These are phyloP conservation scores for Dryadomyces quercivorus DNA, from an alignment of 2,329 filamentous ascomycete genomes.

Conservation along the genomic window DNA sequence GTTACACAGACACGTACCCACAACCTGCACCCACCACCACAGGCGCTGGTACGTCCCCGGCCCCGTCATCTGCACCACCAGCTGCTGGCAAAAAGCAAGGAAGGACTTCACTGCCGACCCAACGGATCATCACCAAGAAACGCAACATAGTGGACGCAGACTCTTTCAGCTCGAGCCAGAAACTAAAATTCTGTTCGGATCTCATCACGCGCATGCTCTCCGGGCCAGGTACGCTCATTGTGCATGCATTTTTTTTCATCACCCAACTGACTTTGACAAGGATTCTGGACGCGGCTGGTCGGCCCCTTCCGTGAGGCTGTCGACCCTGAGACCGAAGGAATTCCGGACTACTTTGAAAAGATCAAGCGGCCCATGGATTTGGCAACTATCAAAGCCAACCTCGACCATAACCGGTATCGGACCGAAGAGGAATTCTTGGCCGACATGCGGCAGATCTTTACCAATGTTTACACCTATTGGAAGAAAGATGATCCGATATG, in stretches of 20 bases:
- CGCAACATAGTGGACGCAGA: slow-evolving; percentile 14
- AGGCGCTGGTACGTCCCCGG: background rate
- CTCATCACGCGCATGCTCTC: slow-evolving; percentile 48
- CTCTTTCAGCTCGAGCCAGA: slow-evolving; percentile 26
- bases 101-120: slow-evolving; percentile 18
- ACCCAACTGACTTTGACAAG: slow-evolving; percentile 21
- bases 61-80: background rate
- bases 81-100: slow-evolving; percentile 12
- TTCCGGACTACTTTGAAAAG: slow-evolving; percentile 50
- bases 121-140: slow-evolving; percentile 6
- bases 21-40: background rate
- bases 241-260: background rate
- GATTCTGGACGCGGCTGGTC: slow-evolving; percentile 55
- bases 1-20: slow-evolving; percentile 22
- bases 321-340: slow-evolving; percentile 38
- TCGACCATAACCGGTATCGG: slow-evolving; percentile 40
- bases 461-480: slow-evolving; percentile 55
- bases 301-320: slow-evolving; percentile 50
- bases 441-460: slow-evolving; percentile 50
- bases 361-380: slow-evolving; percentile 52
- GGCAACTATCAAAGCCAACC: slow-evolving; percentile 45
- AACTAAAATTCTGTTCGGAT: slow-evolving; percentile 46
- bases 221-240: slow-evolving; percentile 36
- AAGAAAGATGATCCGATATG: slow-evolving; percentile 42
- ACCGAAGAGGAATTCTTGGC: slow-evolving; percentile 39